Conservation (phyloP, 1,139 yeast genomes). For the Lodderomyces elongisporus region DNA sequence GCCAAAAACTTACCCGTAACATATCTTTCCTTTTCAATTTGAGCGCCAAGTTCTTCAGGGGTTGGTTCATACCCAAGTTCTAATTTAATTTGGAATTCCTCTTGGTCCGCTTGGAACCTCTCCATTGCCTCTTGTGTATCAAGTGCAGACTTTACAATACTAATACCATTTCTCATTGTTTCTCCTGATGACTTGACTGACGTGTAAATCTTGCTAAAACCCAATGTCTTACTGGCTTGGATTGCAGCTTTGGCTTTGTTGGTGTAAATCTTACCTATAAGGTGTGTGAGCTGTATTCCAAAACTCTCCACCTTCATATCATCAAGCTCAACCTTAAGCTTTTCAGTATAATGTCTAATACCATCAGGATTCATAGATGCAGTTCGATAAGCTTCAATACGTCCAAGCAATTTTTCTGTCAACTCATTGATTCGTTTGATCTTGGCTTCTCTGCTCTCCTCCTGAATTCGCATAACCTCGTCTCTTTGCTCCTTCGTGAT, state of each 20-base stretch:
- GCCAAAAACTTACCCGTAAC: slow-evolving; percentile 72
- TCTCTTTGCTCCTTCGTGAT: slow-evolving; percentile 50
- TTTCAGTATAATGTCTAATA: slow-evolving; percentile 31
- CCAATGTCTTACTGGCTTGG: slow-evolving; percentile 36
- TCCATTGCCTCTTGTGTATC: slow-evolving; percentile 40
- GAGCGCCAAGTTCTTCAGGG: slow-evolving; percentile 44
- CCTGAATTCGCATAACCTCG: slow-evolving; percentile 46
- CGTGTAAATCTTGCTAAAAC: slow-evolving; percentile 51
- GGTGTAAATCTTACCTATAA: slow-evolving; percentile 62
- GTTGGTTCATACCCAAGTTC: slow-evolving; percentile 28
- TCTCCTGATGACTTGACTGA: slow-evolving; percentile 37
- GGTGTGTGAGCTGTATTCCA: slow-evolving; percentile 43
- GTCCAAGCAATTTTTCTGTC: slow-evolving; percentile 39
- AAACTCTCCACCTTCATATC: slow-evolving; percentile 46
- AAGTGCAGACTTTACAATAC: slow-evolving; percentile 37
- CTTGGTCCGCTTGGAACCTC: slow-evolving; percentile 45
- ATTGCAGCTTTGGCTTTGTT: slow-evolving; percentile 50
- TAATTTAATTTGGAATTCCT: slow-evolving; percentile 33
- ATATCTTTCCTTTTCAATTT: slow-evolving; percentile 58
- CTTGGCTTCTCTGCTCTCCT: slow-evolving; percentile 52
- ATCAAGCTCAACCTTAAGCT: slow-evolving; percentile 56
- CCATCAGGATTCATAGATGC: slow-evolving; percentile 26
- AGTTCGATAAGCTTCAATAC: slow-evolving; percentile 35
- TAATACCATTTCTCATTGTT: slow-evolving; percentile 35
- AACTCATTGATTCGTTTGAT: slow-evolving; percentile 52